Conservation (phyloP, 1,284 basidiomycete species). For the Puccinia triticina region DNA sequence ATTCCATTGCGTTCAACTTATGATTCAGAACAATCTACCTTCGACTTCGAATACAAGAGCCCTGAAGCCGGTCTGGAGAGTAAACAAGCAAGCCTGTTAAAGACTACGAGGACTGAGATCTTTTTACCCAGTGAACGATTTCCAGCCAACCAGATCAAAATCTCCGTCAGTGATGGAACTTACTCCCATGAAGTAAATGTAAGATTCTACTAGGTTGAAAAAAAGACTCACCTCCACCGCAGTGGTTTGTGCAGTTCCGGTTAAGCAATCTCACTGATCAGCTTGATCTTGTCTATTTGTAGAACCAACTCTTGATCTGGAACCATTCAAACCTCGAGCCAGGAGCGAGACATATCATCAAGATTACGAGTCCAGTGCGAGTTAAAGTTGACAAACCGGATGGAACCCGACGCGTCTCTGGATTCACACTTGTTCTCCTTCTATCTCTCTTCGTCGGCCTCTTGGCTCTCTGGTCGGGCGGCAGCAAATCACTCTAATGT, state of each 20-base stretch:
- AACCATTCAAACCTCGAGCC: constrained; percentile 29
- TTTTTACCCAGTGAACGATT: constrained; percentile 56
- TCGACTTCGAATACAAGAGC: constrained; percentile 58
- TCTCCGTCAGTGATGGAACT: constrained; percentile 46
- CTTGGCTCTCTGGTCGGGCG: not conserved
- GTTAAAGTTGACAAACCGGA: not conserved
- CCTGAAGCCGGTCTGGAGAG: not conserved
- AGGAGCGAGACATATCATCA: constrained; percentile 20
- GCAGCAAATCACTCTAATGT: not conserved
- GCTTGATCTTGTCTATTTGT: not conserved
- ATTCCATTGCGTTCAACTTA: constrained; percentile 56
- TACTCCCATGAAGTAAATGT: constrained; percentile 17
- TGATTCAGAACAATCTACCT: constrained; percentile 55
- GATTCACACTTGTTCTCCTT: not conserved
- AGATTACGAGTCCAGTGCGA: constrained; percentile 20
- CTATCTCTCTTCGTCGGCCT: not conserved
- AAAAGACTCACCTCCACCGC: no score
- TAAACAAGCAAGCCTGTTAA: not conserved
- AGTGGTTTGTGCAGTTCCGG: not conserved
- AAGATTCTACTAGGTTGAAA: not conserved
- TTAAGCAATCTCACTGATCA: not conserved
- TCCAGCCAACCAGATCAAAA: not conserved
- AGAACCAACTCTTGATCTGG: constrained; percentile 42
- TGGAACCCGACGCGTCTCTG: not conserved
- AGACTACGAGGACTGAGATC: constrained; percentile 55